Conservation (phyloP, 2,329 filamentous ascomycete genomes). For the Colletotrichum noveboracense region DNA sequence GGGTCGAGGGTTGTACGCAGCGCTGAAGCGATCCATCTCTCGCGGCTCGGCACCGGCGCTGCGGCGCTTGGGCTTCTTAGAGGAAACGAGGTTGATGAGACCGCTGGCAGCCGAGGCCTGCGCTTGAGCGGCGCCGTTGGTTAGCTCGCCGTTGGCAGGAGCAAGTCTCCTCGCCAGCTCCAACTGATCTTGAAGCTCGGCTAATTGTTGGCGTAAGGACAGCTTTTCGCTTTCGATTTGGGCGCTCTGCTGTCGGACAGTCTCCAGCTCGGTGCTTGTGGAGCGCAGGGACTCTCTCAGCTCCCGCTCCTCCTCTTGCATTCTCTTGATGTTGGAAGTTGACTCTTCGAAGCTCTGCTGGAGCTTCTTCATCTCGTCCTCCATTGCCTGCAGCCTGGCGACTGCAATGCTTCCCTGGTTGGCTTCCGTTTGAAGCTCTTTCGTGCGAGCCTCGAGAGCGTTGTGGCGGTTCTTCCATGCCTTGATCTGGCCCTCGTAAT, state of each 20-base stretch:
- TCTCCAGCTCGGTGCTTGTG: constrained; percentile 82
- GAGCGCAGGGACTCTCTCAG: constrained; percentile 82
- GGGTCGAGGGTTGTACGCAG: constrained; percentile 90
- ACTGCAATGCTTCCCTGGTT: constrained; percentile 97
- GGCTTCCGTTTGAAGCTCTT: constrained; percentile 93
- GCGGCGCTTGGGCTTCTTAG: constrained; percentile 94
- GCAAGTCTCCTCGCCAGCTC: constrained; percentile 82
- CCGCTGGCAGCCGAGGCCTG: constrained; percentile 68
- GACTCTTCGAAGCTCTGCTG: constrained; percentile 91
- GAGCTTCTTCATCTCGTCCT: constrained; percentile 93
- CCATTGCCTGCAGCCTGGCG: constrained; percentile 87
- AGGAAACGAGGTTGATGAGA: constrained; percentile 94
- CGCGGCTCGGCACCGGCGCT: constrained; percentile 88
- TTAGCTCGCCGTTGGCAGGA: constrained; percentile 70
- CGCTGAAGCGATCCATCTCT: constrained; percentile 88
- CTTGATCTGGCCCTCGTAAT: constrained; percentile 94
- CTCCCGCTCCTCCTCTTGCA: constrained; percentile 92
- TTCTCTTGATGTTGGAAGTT: constrained; percentile 84
- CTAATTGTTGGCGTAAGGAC: constrained; percentile 84
- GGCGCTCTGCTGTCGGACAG: constrained; percentile 74
- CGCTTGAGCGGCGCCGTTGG: constrained; percentile 44
- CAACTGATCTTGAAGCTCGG: constrained; percentile 90
- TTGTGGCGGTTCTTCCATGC: constrained; percentile 95
- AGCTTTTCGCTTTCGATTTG: constrained; percentile 85
- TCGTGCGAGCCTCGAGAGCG: constrained; percentile 84